Conservation (phyloP, 768 basidiomycete genomes). For the Phlegmacium glaucopus region DNA sequence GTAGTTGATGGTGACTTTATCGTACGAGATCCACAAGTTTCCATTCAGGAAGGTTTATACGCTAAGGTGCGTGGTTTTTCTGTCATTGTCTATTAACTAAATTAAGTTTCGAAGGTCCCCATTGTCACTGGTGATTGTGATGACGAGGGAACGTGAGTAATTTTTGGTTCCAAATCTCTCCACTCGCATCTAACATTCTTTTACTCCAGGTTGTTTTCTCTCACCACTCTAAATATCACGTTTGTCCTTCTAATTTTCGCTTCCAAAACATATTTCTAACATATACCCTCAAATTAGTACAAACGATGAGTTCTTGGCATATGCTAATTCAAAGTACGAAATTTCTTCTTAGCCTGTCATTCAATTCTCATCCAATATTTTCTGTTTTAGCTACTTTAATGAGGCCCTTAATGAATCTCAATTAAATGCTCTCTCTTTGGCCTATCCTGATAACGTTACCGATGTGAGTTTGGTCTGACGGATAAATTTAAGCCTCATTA, state of each 20-base stretch:
- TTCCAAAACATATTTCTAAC: background rate
- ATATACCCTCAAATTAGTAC: conserved; percentile 9
- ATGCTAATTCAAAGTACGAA: conserved; percentile 14
- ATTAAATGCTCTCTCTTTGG: conserved; percentile 6
- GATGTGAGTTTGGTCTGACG: conserved; percentile 7
- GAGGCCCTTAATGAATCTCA: conserved; percentile 5
- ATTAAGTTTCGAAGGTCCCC: conserved; percentile 15
- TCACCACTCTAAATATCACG: conserved; percentile 18
- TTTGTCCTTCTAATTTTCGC: conserved; percentile 5
- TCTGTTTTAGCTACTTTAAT: conserved; percentile 8
- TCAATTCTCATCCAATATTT: background rate
- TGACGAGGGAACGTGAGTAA: conserved; percentile 39
- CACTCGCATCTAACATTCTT: background rate
- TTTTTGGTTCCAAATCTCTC: background rate
- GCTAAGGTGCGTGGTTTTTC: conserved; percentile 21
- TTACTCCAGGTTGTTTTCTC: conserved; percentile 16
- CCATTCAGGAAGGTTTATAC: conserved; percentile 27
- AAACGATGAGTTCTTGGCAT: conserved; percentile 13
- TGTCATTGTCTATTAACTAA: background rate
- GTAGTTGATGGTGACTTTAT: conserved; percentile 35
- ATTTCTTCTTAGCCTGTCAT: background rate
- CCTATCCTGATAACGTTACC: conserved; percentile 17
- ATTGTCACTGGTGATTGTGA: conserved; percentile 31
- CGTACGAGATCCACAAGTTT: conserved; percentile 18
- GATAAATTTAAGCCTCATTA: background rate